Evolutionary conservation across 1,284 basidiomycete species (phyloP).

Genomic region (Ustilago tritici): DNA sequence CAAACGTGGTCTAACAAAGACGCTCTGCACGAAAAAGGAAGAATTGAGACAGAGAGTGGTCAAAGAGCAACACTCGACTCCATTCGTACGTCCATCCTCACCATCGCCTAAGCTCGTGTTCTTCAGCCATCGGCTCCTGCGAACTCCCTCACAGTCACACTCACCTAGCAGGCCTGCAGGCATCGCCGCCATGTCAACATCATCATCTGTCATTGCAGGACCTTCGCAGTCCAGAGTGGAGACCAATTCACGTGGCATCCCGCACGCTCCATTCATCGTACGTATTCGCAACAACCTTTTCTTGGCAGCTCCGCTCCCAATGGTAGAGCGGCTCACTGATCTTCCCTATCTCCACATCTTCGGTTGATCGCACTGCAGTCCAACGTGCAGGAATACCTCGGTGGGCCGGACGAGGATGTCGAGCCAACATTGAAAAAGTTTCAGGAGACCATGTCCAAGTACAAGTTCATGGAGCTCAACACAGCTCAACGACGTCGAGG

Average conservation of each 20-base stretch:
- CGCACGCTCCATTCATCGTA: slow-evolving; percentile 93
- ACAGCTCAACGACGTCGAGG: slow-evolving; percentile 82
- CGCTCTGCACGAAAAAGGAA: background rate
- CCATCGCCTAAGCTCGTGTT: background rate
- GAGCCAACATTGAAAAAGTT: slow-evolving; percentile 84
- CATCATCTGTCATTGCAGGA: slow-evolving; percentile 31
- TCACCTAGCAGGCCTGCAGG: too few relatives aligned
- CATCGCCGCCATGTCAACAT: slow-evolving; percentile 19
- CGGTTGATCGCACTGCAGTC: slow-evolving; percentile 71
- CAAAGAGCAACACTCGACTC: slow-evolving; percentile 11
- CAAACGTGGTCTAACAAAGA: slow-evolving; percentile 9
- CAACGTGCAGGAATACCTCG: slow-evolving; percentile 88
- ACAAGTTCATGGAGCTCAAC: slow-evolving; percentile 96
- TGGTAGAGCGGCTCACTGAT: background rate
- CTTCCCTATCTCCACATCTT: background rate
- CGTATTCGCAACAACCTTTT: slow-evolving; percentile 67
- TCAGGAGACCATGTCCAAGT: slow-evolving; percentile 97
- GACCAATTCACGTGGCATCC: slow-evolving; percentile 87
- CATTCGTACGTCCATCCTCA: background rate
- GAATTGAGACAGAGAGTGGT: background rate
- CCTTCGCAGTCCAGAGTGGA: slow-evolving; percentile 44
- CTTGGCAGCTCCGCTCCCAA: too few relatives aligned
- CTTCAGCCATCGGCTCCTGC: background rate
- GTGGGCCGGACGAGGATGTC: slow-evolving; percentile 81
- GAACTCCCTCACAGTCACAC: background rate